Percentiles rank a stretch among this genome's conserved stretches.
These are phyloP conservation scores for Chalaropsis thielavioides DNA, from an alignment of 2,329 filamentous ascomycete genomes.

Conservation along the genomic window DNA sequence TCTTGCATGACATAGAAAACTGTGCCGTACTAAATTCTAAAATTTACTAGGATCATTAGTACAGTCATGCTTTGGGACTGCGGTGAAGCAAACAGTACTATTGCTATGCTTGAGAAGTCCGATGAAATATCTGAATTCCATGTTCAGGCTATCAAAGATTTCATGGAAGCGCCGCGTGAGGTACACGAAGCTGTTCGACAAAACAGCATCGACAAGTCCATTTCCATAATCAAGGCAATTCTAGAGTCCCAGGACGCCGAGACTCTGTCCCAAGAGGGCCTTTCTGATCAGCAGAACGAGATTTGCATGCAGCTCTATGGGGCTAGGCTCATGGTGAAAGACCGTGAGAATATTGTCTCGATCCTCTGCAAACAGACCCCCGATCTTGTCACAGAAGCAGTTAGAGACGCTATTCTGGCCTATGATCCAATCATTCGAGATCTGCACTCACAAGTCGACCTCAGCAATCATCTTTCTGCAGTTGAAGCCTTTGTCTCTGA, in stretches of 20 bases:
- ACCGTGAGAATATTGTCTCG: constrained; percentile 55
- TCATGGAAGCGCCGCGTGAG: constrained; percentile 37
- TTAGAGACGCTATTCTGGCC: constrained; percentile 49
- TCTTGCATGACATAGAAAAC: background rate
- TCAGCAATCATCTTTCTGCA: constrained; percentile 53
- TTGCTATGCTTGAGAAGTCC: constrained; percentile 48
- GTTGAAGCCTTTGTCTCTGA: constrained; percentile 56
- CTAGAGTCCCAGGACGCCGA: constrained; percentile 38
- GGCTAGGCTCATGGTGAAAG: constrained; percentile 54
- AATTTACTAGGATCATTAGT: constrained; percentile 47
- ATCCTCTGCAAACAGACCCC: constrained; percentile 54
- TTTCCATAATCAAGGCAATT: constrained; percentile 55
- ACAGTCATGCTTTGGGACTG: constrained; percentile 61
- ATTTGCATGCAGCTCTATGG: constrained; percentile 35
- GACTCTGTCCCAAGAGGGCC: constrained; percentile 21
- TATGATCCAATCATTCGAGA: constrained; percentile 62
- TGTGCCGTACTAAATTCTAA: constrained; percentile 14
- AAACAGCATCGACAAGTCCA: constrained; percentile 34
- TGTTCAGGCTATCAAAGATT: constrained; percentile 44
- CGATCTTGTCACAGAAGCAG: constrained; percentile 54
- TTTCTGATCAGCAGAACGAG: constrained; percentile 14
- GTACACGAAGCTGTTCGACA: constrained; percentile 45
- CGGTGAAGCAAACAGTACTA: constrained; percentile 50
- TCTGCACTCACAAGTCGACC: constrained; percentile 56
- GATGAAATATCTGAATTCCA: constrained; percentile 41